Percentiles rank a stretch among this genome's conserved stretches.
Evolutionary conservation across 257 asterid species (phyloP).

Genomic region (Euphrasia confusa): DNA sequence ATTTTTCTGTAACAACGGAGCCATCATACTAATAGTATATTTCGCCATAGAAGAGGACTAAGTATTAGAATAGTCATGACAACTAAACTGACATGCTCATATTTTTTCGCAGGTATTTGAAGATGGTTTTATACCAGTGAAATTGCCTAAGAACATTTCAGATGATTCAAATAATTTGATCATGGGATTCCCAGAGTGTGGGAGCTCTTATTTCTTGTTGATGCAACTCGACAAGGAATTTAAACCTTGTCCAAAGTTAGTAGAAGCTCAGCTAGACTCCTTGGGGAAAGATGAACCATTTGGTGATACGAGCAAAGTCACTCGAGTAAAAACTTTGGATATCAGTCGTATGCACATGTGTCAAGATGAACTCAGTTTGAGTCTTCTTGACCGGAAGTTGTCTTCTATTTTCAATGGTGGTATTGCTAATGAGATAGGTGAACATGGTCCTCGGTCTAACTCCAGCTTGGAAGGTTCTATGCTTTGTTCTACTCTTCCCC

Average conservation of each 20-base stretch:
- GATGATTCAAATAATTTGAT: slow-evolving; percentile 68
- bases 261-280: slow-evolving; percentile 71
- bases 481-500: slow-evolving; percentile 42
- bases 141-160: slow-evolving; percentile 69
- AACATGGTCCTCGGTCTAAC: slow-evolving; percentile 44
- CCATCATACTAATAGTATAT: slow-evolving; percentile 9
- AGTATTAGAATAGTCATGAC: slow-evolving; percentile 13
- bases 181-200: slow-evolving; percentile 95
- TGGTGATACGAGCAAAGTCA: slow-evolving; percentile 54
- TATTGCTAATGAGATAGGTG: slow-evolving; percentile 43
- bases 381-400: slow-evolving; percentile 64
- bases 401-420: slow-evolving; percentile 35
- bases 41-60: slow-evolving; percentile 13
- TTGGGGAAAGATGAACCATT: slow-evolving; percentile 56
- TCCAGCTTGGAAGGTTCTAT: slow-evolving; percentile 42
- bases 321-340: slow-evolving; percentile 65
- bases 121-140: slow-evolving; percentile 60
- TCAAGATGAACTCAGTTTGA: slow-evolving; percentile 79
- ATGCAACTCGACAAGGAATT: slow-evolving; percentile 93
- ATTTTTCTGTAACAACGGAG: slow-evolving; percentile 1
- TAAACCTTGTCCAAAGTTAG: slow-evolving; percentile 76
- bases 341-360: slow-evolving; percentile 68
- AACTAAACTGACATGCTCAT: slow-evolving; percentile 22
- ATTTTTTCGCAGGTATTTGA: slow-evolving; percentile 73
- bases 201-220: slow-evolving; percentile 75